Base-by-base conservation (phyloP, 768 basidiomycete genomes). In the Chiua virens region DNA sequence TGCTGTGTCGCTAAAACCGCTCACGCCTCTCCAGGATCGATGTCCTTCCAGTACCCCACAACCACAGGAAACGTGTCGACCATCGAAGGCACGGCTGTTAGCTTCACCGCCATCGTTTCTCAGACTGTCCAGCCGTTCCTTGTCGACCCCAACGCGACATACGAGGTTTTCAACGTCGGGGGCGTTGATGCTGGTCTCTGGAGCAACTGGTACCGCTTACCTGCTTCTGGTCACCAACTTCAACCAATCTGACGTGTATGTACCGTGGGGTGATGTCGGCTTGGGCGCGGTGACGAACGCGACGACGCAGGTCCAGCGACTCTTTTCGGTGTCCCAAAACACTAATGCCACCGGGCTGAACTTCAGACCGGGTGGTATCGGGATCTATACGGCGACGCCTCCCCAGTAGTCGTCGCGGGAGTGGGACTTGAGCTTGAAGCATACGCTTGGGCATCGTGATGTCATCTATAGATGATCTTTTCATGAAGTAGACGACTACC, bases 21-120 rank as follows among this genome's bases (percentile, higher is more conserved):
- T 52, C 2, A 63, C 30, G 4, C 17, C 15, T 25, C 5, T 23
- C 11, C 32, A 68, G 68, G 66, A 15, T 60, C 58, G 18, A 65
- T 66, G 1, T 70, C 67, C 5, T 68, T 53, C 51, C 52, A 58
- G 43, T 69, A 55, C 22, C 68, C 67, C 5, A 62, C 62, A 8
- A 53, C 55, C 11, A 55, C 61, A 3, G 58, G 58, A 18, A 53
- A 47, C 22, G 44, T 9, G 10, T 49, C 51, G 11, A 68, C 63
- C 9, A 64, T 70, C 35, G 64, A 62, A 34, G 57, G 57, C 0
- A 66, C 54, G 1, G 62, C 62, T 2, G 1, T 3, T 0, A 36
- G 17, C 11, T 8, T 66, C 14, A 66, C 35, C 0, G 4, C 0
- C 8, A 1, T 66, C 43, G 5, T 66, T 23, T 8, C 34, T 0